These are phyloP conservation scores for Botrytis squamosa DNA, from an alignment of 2,329 filamentous ascomycete species.

Conservation along the genomic window DNA sequence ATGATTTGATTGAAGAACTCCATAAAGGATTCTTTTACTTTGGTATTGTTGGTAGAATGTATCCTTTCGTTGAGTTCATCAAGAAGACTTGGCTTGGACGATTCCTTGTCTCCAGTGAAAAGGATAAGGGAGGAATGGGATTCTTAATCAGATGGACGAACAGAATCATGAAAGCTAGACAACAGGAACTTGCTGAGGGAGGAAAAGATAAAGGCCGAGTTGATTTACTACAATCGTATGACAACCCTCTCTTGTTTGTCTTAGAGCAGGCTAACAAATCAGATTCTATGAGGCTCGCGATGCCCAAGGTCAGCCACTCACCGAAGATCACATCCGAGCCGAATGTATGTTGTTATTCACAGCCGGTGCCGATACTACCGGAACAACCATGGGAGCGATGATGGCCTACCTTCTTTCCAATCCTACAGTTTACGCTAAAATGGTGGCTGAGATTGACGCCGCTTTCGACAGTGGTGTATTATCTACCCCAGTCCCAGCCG, in stretches of 20 bases:
- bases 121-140: conserved; percentile 54
- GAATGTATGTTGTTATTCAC: conserved; percentile 16
- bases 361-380: conserved; percentile 18
- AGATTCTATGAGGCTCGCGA: conserved; percentile 19
- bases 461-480: conserved; percentile 7
- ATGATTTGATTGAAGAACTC: conserved; percentile 53
- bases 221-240: conserved; percentile 54
- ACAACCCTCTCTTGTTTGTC: neutral
- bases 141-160: conserved; percentile 58
- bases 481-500: neutral
- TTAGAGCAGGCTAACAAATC: neutral
- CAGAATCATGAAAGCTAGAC: conserved; percentile 49
- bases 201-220: conserved; percentile 46
- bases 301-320: neutral
- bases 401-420: conserved; percentile 12
- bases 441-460: conserved; percentile 8
- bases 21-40: conserved; percentile 42
- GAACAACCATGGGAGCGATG: conserved; percentile 16
- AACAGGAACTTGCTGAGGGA: conserved; percentile 48
- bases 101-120: conserved; percentile 52
- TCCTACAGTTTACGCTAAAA: conserved; percentile 10
- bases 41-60: conserved; percentile 48
- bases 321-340: conserved; percentile 14
- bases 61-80: conserved; percentile 55
- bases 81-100: conserved; percentile 53